Evolutionary conservation across 2,329 filamentous ascomycete species (phyloP), one percentile per base, ranked within the genome.

Genomic region (Penicillium glabrum): DNA sequence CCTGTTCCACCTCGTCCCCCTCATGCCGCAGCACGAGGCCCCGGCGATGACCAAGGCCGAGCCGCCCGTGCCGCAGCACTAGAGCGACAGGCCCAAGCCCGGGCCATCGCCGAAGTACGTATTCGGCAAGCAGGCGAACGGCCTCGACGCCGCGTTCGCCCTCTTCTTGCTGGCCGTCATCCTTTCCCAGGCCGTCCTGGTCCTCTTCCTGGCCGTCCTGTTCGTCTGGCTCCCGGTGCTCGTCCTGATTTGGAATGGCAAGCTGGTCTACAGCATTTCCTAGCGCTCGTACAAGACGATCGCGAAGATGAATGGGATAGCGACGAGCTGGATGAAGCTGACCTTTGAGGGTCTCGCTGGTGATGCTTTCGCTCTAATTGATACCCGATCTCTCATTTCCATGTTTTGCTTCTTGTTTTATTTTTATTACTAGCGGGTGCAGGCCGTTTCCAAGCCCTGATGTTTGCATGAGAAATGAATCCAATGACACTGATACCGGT

Each of bases 251-350:
- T 39, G 46, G 62, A 69, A 31, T 59, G 60, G 57, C 60, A 61
- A 46, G 63, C 61, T 33, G 77, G 79, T 9, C 68, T 85, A 3
- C 79, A 82, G 63, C 71, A 80, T 27, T 85, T 85, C 61, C 62
- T 85, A 35, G 75, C 80, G 43, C 69, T 85, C 54, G 83, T 81
- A 6, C 67, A 73, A 54, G 74, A 80, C 51, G 83, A 85, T 58
- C 76, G 80, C 43, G 83, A 85, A 68, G 83, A 85, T 61, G 83
- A 79, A 56, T 85, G 83, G 83, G 82, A 85, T 60, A 84, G 81
- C 59, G 83, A 85, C 65, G 83, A 84, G 63, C 61, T 85, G 50
- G 80, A 82, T 19, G 79, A 79, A 44, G 68, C 29, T 23, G 43
- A 46, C 8, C 41, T 53, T 14, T 53, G 43, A 53, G 31, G 24